Evolutionary conservation across 1,284 basidiomycete species (phyloP), one percentile per base, ranked within the genome.

Genomic region (Bothia castanella): DNA sequence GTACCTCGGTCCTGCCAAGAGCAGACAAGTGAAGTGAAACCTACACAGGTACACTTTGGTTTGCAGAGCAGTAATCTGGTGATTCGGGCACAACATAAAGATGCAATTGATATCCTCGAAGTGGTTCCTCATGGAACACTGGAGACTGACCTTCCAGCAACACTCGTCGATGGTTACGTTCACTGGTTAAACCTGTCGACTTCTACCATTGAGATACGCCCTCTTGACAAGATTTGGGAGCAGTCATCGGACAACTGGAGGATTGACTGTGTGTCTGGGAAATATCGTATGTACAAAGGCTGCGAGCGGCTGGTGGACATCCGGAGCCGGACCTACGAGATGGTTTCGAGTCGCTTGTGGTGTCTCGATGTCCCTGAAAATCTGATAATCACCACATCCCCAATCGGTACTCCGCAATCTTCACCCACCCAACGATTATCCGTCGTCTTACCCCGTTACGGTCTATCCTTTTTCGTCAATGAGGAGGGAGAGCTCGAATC

Each of bases 121-220:
- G 55, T 78, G 4, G 61, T 79, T 32, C 74, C 72, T 8, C 67
- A 58, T 20, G 39, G 49, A 7, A 53, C 55, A 13, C 55, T 79
- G 12, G 21, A 12, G 2, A 54, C 55, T 0, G 77, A 78, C 54
- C 46, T 79, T 2, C 76, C 77, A 0, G 27, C 17, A 0, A 48
- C 57, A 3, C 57, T 78, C 12, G 52, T 72, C 1, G 27, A 61
- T 1, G 61, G 67, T 11, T 66, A 70, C 41, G 60, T 56, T 5
- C 74, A 75, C 53, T 78, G 75, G 75, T 52, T 77, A 27, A 54
- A 70, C 9, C 38, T 72, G 5, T 29, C 51, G 1, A 64, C 60
- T 0, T 51, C 56, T 0, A 34, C 58, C 6, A 56, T 77, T 1
- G 72, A 74, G 53, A 66, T 77, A 31, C 72, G 74, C 10, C 72